Percentiles rank a stretch among this genome's conserved stretches.
These are phyloP conservation scores for Lodderomyces theae DNA, from an alignment of 1,139 yeast species.

Conservation along the genomic window DNA sequence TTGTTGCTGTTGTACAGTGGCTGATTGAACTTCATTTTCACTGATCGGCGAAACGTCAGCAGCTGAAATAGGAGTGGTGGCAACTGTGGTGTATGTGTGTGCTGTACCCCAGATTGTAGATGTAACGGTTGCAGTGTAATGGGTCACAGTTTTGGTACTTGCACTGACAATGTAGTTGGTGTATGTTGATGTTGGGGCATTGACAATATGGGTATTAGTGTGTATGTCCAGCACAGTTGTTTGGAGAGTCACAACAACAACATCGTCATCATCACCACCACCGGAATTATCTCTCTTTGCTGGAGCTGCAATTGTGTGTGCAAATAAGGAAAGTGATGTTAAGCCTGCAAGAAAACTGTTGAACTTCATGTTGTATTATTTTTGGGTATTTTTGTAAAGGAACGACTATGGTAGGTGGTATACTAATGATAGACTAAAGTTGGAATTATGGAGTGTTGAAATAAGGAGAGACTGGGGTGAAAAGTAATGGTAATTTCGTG, in stretches of 20 bases:
- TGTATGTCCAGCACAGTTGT: constrained; percentile 35
- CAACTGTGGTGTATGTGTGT: constrained; percentile 39
- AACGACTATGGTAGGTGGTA: constrained; percentile 23
- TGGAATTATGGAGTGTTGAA: constrained; percentile 10
- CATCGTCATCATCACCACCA: constrained; percentile 18
- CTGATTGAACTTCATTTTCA: constrained; percentile 12
- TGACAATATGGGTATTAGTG: constrained; percentile 34
- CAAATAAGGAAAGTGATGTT: constrained; percentile 17
- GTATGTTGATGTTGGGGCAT: constrained; percentile 29
- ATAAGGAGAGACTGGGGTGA: not conserved
- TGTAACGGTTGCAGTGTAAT: constrained; percentile 47
- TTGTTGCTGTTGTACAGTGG: constrained; percentile 6
- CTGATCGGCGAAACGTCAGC: constrained; percentile 14
- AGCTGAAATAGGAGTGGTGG: constrained; percentile 28
- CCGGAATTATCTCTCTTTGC: constrained; percentile 17
- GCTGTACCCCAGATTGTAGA: constrained; percentile 42
- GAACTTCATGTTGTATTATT: constrained; percentile 29
- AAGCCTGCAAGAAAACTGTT: constrained; percentile 25
- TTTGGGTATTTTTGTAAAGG: constrained; percentile 16
- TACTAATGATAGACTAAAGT: constrained; percentile 11
- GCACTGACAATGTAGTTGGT: constrained; percentile 32
- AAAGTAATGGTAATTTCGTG: not conserved
- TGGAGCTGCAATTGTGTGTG: constrained; percentile 30
- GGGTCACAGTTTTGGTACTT: constrained; percentile 38
- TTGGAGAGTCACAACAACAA: constrained; percentile 35